Conservation (phyloP, 1,284 basidiomycete genomes). For the Irpex sp. region DNA sequence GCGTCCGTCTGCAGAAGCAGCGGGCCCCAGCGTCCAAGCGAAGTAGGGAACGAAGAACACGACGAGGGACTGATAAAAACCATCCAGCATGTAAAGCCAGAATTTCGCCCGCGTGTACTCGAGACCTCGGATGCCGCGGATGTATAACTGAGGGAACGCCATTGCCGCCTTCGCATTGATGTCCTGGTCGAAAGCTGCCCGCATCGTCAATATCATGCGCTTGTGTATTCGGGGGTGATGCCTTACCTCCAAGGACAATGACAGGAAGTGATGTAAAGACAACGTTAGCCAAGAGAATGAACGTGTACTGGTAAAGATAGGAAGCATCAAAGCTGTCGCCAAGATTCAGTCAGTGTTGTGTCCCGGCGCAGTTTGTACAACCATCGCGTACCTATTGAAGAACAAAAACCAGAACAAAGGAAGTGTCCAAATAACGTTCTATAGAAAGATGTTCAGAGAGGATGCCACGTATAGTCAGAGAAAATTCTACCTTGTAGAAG, state of each 20-base stretch:
- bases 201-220: background rate
- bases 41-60: slow-evolving; percentile 90
- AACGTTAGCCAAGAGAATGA: slow-evolving; percentile 88
- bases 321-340: slow-evolving; percentile 84
- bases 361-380: background rate
- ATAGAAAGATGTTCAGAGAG: slow-evolving; percentile 6
- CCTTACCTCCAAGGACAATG: slow-evolving; percentile 81
- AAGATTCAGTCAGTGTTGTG: slow-evolving; percentile 9
- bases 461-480: background rate
- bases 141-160: slow-evolving; percentile 91
- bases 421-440: slow-evolving; percentile 91
- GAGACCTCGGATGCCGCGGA: slow-evolving; percentile 87
- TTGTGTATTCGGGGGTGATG: background rate
- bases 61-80: slow-evolving; percentile 88
- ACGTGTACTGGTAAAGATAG: slow-evolving; percentile 95
- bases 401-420: slow-evolving; percentile 94
- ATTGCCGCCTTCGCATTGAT: slow-evolving; percentile 87
- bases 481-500: slow-evolving; percentile 83
- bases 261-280: slow-evolving; percentile 94
- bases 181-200: slow-evolving; percentile 92
- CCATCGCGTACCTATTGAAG: slow-evolving; percentile 63
- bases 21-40: slow-evolving; percentile 64
- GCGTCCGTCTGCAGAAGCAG: slow-evolving; percentile 70
- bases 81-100: slow-evolving; percentile 95
- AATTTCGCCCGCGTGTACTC: slow-evolving; percentile 93